phyloP scores from a whole-genome alignment of 2,329 filamentous ascomycete species.

The Cercospora sesami region DNA sequence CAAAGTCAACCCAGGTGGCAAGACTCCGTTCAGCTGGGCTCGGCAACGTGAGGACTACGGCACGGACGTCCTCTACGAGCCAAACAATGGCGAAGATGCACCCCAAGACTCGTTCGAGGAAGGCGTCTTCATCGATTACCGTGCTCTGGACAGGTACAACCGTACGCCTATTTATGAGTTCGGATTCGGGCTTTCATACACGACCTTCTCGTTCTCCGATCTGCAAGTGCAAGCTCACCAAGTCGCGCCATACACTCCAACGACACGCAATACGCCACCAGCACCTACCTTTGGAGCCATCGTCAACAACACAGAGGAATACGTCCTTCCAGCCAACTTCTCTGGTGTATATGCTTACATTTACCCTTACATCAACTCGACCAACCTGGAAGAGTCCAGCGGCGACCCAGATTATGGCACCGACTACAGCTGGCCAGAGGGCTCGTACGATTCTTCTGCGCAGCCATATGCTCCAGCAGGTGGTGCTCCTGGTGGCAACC shows the following conservation, averaged over 20 bases:
- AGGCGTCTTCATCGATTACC: conserved; percentile 80
- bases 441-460: conserved; percentile 58
- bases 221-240: conserved; percentile 57
- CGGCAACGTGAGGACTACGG: conserved; percentile 67
- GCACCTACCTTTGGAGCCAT: conserved; percentile 66
- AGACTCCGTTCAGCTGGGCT: conserved; percentile 72
- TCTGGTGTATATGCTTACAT: conserved; percentile 59
- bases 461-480: conserved; percentile 64
- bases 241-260: conserved; percentile 59
- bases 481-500: conserved; percentile 58
- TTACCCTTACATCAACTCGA: conserved; percentile 71
- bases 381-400: conserved; percentile 59
- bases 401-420: conserved; percentile 61
- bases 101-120: conserved; percentile 75
- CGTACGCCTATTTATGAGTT: conserved; percentile 74
- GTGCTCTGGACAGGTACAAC: conserved; percentile 67
- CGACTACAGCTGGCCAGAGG: conserved; percentile 60
- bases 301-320: conserved; percentile 63
- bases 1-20: conserved; percentile 71
- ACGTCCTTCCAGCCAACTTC: conserved; percentile 65
- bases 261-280: conserved; percentile 60
- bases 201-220: conserved; percentile 73
- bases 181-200: conserved; percentile 68
- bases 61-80: conserved; percentile 64
- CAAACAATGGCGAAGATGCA: conserved; percentile 65